These are phyloP conservation scores for Botrytis deweyae DNA, from an alignment of 2,329 filamentous ascomycete genomes.

Conservation along the genomic window DNA sequence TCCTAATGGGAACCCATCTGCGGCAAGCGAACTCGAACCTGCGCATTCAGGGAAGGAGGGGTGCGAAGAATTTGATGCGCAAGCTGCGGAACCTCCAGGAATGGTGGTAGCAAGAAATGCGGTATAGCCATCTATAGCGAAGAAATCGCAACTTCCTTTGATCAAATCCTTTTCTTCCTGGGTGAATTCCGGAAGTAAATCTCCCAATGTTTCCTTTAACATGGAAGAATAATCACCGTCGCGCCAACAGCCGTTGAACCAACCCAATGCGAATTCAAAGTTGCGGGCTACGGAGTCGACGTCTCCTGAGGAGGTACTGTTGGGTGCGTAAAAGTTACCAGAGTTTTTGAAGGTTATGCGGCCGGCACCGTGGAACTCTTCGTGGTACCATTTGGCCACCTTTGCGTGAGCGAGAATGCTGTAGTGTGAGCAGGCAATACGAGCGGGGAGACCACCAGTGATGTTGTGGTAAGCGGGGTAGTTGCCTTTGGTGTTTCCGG, in stretches of 20 bases:
- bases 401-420: constrained; percentile 51
- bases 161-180: constrained; percentile 50
- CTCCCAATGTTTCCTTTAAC: constrained; percentile 46
- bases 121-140: constrained; percentile 59
- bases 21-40: constrained; percentile 37
- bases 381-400: constrained; percentile 54
- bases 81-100: constrained; percentile 42
- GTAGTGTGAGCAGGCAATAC: constrained; percentile 47
- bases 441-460: constrained; percentile 42
- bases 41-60: constrained; percentile 35
- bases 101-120: constrained; percentile 41
- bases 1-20: constrained; percentile 47
- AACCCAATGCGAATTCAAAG: constrained; percentile 49
- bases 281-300: constrained; percentile 36
- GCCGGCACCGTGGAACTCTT: constrained; percentile 51
- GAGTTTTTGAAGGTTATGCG: constrained; percentile 49
- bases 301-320: constrained; percentile 39
- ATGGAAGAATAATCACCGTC: constrained; percentile 50
- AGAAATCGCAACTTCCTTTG: constrained; percentile 54
- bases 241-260: constrained; percentile 49
- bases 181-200: constrained; percentile 48
- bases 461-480: constrained; percentile 47
- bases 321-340: constrained; percentile 48
- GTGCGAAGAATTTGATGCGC: constrained; percentile 37
- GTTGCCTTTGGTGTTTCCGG: constrained; percentile 41